These are phyloP conservation scores for Phytophthora pluvialis DNA, from an alignment of 352 stramenopile species.

Conservation along the genomic window DNA sequence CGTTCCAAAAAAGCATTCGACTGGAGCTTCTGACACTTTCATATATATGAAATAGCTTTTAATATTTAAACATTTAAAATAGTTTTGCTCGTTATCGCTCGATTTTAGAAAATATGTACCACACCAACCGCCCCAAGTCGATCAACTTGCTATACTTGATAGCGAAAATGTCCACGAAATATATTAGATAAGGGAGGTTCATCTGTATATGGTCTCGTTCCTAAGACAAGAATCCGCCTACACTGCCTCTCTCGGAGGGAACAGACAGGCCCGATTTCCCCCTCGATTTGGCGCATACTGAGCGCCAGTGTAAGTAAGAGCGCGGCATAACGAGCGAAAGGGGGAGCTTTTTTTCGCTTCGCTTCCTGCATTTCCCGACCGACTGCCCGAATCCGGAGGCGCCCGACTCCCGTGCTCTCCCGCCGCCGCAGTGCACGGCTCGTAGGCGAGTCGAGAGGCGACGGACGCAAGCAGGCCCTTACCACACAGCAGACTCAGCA, in stretches of 20 bases:
- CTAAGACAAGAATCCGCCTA: conserved; percentile 24
- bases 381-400: conserved; percentile 31
- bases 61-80: too few relatives aligned
- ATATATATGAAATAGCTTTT: too few relatives aligned
- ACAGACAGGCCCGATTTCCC: conserved; percentile 31
- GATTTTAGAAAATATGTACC: too few relatives aligned
- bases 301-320: conserved; percentile 29
- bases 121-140: too few relatives aligned
- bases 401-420: conserved; percentile 8
- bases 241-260: conserved; percentile 41
- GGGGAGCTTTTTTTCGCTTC: conserved; percentile 39
- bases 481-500: conserved; percentile 12
- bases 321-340: conserved; percentile 18
- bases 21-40: too few relatives aligned
- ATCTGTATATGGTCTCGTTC: conserved; percentile 13
- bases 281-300: conserved; percentile 26
- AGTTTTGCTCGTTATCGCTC: too few relatives aligned
- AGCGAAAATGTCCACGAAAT: too few relatives aligned
- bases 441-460: conserved; percentile 22
- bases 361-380: conserved; percentile 37
- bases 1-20: too few relatives aligned
- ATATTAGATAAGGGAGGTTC: too few relatives aligned
- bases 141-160: too few relatives aligned
- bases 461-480: conserved; percentile 4
- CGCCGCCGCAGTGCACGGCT: conserved; percentile 21